phyloP scores from a whole-genome alignment of 495 filamentous ascomycete genomes.

The Xylaria cubensis region DNA sequence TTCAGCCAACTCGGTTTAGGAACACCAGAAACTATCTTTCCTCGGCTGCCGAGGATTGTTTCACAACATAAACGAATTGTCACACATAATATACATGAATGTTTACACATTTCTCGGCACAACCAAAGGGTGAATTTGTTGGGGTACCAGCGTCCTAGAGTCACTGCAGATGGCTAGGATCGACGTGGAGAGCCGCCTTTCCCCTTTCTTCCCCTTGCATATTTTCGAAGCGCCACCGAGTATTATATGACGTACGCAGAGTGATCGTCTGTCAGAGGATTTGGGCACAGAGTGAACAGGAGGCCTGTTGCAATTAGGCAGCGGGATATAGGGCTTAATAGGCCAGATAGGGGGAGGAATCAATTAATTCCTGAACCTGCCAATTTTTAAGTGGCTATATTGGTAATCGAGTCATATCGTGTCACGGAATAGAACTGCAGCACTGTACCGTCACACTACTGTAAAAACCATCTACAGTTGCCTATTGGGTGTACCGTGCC shows the following conservation, averaged over 20 bases:
- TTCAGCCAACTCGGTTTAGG: slow-evolving; percentile 15
- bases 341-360: slow-evolving; percentile 7
- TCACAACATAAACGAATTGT: slow-evolving; percentile 15
- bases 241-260: slow-evolving; percentile 5
- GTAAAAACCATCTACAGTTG: slow-evolving; percentile 9
- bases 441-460: not conserved
- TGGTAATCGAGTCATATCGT: slow-evolving; percentile 8
- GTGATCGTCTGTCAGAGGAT: slow-evolving; percentile 8
- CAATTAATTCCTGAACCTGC: slow-evolving; percentile 15
- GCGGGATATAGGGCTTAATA: too few relatives aligned
- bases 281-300: too few relatives aligned
- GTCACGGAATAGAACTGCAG: slow-evolving; percentile 5
- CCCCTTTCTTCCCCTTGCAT: slow-evolving; percentile 16
- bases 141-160: slow-evolving; percentile 1
- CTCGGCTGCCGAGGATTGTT: slow-evolving; percentile 5
- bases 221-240: slow-evolving; percentile 14
- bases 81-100: slow-evolving; percentile 9
- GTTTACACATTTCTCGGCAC: slow-evolving; percentile 9
- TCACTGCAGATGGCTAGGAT: slow-evolving; percentile 8
- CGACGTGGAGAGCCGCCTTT: slow-evolving; percentile 2
- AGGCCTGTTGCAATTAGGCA: too few relatives aligned
- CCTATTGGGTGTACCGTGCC: not conserved
- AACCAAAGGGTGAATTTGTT: slow-evolving; percentile 15
- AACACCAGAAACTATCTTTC: slow-evolving; percentile 9
- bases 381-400: slow-evolving; percentile 16